These are phyloP conservation scores for Starmera caribaea DNA, from an alignment of 805 yeast genomes.

Conservation along the genomic window DNA sequence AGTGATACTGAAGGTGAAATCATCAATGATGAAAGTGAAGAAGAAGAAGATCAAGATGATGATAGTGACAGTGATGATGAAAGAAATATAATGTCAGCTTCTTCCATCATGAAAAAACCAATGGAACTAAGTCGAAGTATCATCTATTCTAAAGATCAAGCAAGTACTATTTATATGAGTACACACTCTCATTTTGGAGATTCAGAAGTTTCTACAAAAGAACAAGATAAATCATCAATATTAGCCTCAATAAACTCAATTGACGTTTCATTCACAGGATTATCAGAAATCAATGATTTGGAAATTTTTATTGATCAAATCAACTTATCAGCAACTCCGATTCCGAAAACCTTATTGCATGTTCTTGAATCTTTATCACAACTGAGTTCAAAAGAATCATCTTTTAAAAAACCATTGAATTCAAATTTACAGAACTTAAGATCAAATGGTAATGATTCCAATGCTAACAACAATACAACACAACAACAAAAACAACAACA, in stretches of 20 bases:
- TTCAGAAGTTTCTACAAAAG: slow-evolving; percentile 8
- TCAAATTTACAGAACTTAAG: background rate
- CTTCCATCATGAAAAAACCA: slow-evolving; percentile 16
- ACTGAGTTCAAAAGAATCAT: slow-evolving; percentile 1
- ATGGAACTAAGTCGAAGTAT: slow-evolving; percentile 39
- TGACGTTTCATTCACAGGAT: slow-evolving; percentile 39
- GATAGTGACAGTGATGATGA: slow-evolving; percentile 8
- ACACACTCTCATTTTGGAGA: slow-evolving; percentile 50
- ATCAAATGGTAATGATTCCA: background rate
- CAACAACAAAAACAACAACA: background rate
- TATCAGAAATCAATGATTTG: slow-evolving; percentile 22
- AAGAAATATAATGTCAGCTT: slow-evolving; percentile 22
- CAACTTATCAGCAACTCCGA: slow-evolving; percentile 30
- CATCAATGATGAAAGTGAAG: slow-evolving; percentile 3
- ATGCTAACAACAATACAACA: background rate
- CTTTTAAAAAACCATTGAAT: background rate
- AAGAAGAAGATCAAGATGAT: slow-evolving; percentile 17
- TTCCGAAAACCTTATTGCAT: slow-evolving; percentile 16
- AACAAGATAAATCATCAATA: slow-evolving; percentile 4
- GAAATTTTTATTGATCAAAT: slow-evolving; percentile 26
- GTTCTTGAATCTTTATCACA: slow-evolving; percentile 17
- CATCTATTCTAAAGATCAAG: slow-evolving; percentile 59
- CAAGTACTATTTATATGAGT: slow-evolving; percentile 72
- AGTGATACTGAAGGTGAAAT: slow-evolving; percentile 2
- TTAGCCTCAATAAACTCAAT: slow-evolving; percentile 23